A percentile compares a stretch with the other conserved stretches of the same genome.
These are phyloP conservation scores for Ceratocystis alfenasii DNA, from an alignment of 2,329 filamentous ascomycete genomes.

Conservation along the genomic window DNA sequence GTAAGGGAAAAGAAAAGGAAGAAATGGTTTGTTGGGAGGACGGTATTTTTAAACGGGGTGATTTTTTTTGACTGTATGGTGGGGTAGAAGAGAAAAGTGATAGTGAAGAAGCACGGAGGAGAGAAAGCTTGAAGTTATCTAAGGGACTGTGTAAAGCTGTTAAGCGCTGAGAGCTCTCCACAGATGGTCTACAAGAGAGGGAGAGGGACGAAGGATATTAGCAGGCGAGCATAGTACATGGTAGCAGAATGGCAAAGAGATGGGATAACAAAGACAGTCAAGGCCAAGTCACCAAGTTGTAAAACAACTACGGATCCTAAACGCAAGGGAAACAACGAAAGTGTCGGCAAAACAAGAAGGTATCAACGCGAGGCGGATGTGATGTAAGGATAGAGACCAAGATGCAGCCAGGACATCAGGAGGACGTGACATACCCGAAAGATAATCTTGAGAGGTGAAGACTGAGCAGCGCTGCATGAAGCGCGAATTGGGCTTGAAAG, in stretches of 20 bases:
- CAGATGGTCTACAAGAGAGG: constrained; percentile 31
- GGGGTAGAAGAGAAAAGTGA: constrained; percentile 12
- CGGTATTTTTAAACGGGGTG: constrained; percentile 1
- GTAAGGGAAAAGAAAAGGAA: constrained; percentile 1
- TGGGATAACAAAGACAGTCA: not conserved
- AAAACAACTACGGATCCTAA: not conserved
- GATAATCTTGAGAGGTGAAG: constrained; percentile 80
- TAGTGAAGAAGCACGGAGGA: constrained; percentile 22
- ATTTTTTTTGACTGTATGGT: constrained; percentile 9
- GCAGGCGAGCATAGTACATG: constrained; percentile 4
- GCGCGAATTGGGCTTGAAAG: constrained; percentile 43
- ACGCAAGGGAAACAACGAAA: not conserved
- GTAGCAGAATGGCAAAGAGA: not conserved
- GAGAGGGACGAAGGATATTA: constrained; percentile 16
- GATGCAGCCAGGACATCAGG: constrained; percentile 29
- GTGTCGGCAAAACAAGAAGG: constrained; percentile 20
- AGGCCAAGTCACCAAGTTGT: not conserved
- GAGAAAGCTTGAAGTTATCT: constrained; percentile 14
- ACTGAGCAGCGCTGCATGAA: constrained; percentile 74
- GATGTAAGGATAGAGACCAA: constrained; percentile 16
- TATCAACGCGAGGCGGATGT: constrained; percentile 21
- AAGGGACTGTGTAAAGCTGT: constrained; percentile 23
- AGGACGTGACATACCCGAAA: constrained; percentile 49
- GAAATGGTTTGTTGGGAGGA: constrained; percentile 1
- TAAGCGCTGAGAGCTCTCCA: constrained; percentile 30